phyloP scores from a whole-genome alignment of 306 rosid species.

The Cercis canadensis region DNA sequence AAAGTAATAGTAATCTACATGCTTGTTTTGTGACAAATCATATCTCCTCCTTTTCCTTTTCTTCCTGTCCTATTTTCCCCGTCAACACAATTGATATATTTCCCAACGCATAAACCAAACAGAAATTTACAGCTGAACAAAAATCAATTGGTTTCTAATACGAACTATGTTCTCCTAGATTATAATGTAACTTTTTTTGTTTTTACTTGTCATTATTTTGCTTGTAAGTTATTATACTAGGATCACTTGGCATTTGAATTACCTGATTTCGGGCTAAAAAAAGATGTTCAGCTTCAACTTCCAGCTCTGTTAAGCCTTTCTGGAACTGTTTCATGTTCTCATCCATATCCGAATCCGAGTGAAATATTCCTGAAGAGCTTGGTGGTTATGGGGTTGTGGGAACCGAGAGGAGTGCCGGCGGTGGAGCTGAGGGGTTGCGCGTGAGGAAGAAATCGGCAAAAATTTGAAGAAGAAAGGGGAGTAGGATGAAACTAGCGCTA shows the following conservation, averaged over 20 bases:
- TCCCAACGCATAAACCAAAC: neutral
- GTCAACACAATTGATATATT: no score
- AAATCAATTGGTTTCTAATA: neutral
- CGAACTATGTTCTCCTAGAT: neutral
- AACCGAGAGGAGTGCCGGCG: no score
- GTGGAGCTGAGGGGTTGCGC: no score
- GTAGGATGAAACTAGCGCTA: no score
- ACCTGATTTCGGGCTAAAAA: constrained; percentile 81
- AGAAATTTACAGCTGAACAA: neutral
- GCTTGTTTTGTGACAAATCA: no score
- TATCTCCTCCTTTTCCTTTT: no score
- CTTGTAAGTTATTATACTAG: neutral
- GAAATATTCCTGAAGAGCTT: no score
- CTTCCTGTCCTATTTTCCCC: no score
- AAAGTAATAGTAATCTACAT: no score
- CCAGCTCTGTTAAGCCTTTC: constrained; percentile 60
- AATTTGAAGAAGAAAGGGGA: no score
- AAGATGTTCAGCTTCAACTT: constrained; percentile 79
- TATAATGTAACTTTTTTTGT: neutral
- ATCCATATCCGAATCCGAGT: constrained; percentile 45
- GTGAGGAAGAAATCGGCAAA: no score
- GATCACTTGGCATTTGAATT: constrained; percentile 12
- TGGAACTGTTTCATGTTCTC: constrained; percentile 58
- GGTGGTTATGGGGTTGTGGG: no score
- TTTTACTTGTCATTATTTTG: neutral